Percentiles rank a stretch among this genome's conserved stretches.
Evolutionary conservation across 2,329 filamentous ascomycete species (phyloP).

Genomic region (Cercospora zeina): DNA sequence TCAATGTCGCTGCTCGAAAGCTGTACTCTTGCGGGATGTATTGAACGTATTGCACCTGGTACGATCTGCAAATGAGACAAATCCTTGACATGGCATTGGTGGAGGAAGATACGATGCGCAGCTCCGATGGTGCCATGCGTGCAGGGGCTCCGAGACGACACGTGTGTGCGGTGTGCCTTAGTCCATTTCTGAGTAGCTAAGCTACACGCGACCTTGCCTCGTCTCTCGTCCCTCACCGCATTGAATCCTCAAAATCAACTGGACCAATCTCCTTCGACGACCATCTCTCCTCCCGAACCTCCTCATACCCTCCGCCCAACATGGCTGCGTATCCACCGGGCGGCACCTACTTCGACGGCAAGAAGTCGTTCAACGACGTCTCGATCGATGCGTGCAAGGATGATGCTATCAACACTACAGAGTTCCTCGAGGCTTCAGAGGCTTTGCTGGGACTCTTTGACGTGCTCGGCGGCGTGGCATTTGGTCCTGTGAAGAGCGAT

Average conservation of each 20-base stretch:
- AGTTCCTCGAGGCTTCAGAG: conserved; percentile 91
- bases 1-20: not conserved
- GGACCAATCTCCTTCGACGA: not conserved
- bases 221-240: not conserved
- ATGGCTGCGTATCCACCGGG: conserved; percentile 48
- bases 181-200: not conserved
- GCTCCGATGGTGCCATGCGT: not conserved
- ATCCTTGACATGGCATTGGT: not conserved
- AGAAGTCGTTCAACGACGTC: conserved; percentile 80
- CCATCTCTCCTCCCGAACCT: not conserved
- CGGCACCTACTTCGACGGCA: conserved; percentile 82
- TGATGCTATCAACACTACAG: conserved; percentile 75
- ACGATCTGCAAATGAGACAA: not conserved
- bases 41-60: not conserved
- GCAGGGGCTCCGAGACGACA: conserved; percentile 12
- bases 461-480: conserved; percentile 68
- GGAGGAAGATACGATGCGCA: not conserved
- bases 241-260: conserved; percentile 1
- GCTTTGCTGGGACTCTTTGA: conserved; percentile 81
- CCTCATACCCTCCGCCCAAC: not conserved
- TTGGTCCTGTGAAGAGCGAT: conserved; percentile 87
- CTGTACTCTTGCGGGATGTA: not conserved
- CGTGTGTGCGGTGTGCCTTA: conserved; percentile 1
- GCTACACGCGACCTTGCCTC: conserved; percentile 2
- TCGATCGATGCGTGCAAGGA: conserved; percentile 70